These are phyloP conservation scores for Paramecium octaurelia DNA, from an alignment of 73 alveolate genomes.

Conservation along the genomic window DNA sequence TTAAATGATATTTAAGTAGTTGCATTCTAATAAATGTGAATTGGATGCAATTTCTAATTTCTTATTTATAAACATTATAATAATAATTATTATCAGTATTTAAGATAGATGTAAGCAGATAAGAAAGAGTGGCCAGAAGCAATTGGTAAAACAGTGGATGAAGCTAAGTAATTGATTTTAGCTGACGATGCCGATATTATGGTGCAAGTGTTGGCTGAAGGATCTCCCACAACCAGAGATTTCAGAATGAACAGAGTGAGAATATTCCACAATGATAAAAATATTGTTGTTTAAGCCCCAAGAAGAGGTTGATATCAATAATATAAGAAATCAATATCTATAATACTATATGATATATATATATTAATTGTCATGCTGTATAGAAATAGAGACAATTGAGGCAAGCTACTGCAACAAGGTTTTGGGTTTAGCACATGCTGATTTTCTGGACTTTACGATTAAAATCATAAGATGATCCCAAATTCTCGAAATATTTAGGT, in stretches of 20 bases:
- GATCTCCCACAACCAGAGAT: neutral
- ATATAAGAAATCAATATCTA: neutral
- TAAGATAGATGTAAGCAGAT: neutral
- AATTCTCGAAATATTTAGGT: slow-evolving; percentile 62
- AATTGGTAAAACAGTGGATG: neutral
- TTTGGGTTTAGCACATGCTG: slow-evolving; percentile 21
- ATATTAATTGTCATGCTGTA: slow-evolving; percentile 35
- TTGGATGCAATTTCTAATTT: neutral
- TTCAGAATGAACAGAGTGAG: neutral
- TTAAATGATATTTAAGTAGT: neutral
- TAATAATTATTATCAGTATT: neutral
- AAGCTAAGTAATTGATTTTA: neutral
- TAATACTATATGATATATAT: neutral
- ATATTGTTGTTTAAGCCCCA: neutral
- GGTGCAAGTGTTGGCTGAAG: neutral
- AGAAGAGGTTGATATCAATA: neutral
- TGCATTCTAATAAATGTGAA: neutral
- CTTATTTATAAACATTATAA: neutral
- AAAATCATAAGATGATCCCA: slow-evolving; percentile 58
- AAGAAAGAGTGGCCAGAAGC: neutral
- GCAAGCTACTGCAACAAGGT: slow-evolving; percentile 55
- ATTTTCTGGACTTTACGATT: slow-evolving; percentile 52
- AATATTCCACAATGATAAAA: neutral
- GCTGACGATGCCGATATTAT: neutral
- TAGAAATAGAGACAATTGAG: slow-evolving; percentile 61